Conservation (phyloP, 345 rosid genomes). For the Eucalyptus tenuipes region DNA sequence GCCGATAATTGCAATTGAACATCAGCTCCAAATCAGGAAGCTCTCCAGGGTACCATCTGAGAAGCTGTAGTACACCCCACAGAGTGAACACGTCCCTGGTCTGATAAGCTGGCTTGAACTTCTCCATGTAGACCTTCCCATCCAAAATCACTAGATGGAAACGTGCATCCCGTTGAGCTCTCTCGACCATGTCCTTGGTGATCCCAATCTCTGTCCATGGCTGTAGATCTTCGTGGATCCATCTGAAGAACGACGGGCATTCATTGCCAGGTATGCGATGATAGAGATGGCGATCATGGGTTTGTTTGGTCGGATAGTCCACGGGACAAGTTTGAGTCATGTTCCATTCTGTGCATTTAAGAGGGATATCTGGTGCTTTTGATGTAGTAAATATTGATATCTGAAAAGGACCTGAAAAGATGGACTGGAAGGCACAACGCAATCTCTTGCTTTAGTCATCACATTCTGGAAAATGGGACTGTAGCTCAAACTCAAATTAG, state of each 20-base stretch:
- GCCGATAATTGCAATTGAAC: conserved; percentile 50
- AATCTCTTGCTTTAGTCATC: not conserved
- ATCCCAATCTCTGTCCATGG: conserved; percentile 55
- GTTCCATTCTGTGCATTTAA: not conserved
- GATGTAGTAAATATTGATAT: not conserved
- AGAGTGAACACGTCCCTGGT: conserved; percentile 41
- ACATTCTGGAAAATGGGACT: not conserved
- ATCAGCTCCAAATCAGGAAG: conserved; percentile 67
- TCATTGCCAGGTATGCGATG: not conserved
- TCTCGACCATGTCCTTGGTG: conserved; percentile 38
- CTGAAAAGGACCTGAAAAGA: not conserved
- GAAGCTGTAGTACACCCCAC: conserved; percentile 73
- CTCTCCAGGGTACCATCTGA: conserved; percentile 55
- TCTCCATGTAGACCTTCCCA: conserved; percentile 52
- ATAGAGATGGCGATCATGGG: not conserved
- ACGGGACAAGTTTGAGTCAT: conserved; percentile 5
- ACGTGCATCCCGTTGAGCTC: conserved; percentile 36
- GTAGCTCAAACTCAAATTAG: not conserved
- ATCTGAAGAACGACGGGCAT: conserved; percentile 59
- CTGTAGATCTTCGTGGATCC: conserved; percentile 74
- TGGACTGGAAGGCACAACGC: not conserved
- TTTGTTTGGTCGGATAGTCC: not conserved
- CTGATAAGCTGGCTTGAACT: conserved; percentile 27
- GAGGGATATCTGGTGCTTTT: not conserved
- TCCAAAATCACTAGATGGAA: conserved; percentile 40